These are phyloP conservation scores for Cetraspora pellucida DNA, from an alignment of 192 early-diverging fungal species.

Conservation along the genomic window DNA sequence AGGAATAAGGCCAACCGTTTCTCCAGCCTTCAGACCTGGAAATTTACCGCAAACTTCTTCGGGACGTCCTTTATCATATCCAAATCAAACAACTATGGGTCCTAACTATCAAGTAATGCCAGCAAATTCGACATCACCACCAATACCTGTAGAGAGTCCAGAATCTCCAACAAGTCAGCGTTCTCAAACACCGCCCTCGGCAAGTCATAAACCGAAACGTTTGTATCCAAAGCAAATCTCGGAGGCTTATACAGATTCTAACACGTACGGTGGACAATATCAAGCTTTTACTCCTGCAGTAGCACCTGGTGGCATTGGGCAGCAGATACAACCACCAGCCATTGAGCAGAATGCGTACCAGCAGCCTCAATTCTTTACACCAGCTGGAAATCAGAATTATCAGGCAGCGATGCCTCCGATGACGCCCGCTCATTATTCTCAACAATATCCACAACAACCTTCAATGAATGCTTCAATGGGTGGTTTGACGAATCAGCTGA, in stretches of 20 bases:
- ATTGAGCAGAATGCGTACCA: conserved; percentile 31
- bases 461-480: conserved; percentile 25
- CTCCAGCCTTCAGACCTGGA: no score
- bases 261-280: conserved; percentile 32
- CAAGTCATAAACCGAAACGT: conserved; percentile 49
- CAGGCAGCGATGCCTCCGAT: conserved; percentile 28
- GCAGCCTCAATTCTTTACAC: conserved; percentile 40
- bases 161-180: conserved; percentile 14
- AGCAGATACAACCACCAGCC: neutral
- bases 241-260: conserved; percentile 45
- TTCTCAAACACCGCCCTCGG: conserved; percentile 33
- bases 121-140: conserved; percentile 29
- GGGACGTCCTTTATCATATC: conserved; percentile 31
- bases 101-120: neutral
- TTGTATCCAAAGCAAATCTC: conserved; percentile 56
- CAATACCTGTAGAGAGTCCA: conserved; percentile 19
- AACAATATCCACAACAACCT: neutral
- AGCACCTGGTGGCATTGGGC: conserved; percentile 29
- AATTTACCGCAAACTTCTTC: neutral
- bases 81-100: conserved; percentile 2
- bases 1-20: no score
- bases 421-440: neutral
- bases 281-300: conserved; percentile 39
- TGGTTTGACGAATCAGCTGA: conserved; percentile 41
- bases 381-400: conserved; percentile 37